phyloP scores from a whole-genome alignment of 495 filamentous ascomycete genomes.

The Penicillium nucicola region DNA sequence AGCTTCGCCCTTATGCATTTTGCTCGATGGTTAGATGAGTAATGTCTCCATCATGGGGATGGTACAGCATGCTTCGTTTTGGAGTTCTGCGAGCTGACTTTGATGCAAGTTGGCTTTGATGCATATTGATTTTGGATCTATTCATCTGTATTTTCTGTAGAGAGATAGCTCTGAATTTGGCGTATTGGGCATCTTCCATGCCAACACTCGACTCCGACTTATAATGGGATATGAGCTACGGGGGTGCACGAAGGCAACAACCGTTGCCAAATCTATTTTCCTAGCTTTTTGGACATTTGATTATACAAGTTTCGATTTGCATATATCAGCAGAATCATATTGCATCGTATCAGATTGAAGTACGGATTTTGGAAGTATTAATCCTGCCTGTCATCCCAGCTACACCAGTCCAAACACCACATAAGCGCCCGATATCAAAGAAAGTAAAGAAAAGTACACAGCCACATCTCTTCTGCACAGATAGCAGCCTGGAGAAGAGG shows the following conservation, averaged over 20 bases:
- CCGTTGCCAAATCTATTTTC: too few species aligned
- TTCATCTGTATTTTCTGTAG: neutral
- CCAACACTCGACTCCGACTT: too few species aligned
- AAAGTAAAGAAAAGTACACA: conserved; percentile 14
- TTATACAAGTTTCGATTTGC: neutral
- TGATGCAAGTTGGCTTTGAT: neutral
- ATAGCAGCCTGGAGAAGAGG: neutral
- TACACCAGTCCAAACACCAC: conserved; percentile 36
- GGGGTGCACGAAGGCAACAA: too few species aligned
- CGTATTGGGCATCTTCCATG: too few species aligned
- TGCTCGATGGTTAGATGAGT: neutral
- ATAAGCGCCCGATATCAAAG: conserved; percentile 30
- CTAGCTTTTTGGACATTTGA: too few species aligned
- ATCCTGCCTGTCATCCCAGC: conserved; percentile 19
- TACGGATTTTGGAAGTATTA: conserved; percentile 17
- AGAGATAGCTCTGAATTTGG: neutral
- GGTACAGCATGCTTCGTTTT: neutral
- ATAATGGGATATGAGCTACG: too few species aligned
- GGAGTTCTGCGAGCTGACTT: neutral
- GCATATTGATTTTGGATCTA: neutral
- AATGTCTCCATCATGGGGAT: neutral
- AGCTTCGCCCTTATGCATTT: neutral
- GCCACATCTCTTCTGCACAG: conserved; percentile 3
- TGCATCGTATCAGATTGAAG: conserved; percentile 8
- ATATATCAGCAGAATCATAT: conserved; percentile 1